phyloP scores from a whole-genome alignment of 1,284 basidiomycete genomes.

The Leccinum ponderosum region DNA sequence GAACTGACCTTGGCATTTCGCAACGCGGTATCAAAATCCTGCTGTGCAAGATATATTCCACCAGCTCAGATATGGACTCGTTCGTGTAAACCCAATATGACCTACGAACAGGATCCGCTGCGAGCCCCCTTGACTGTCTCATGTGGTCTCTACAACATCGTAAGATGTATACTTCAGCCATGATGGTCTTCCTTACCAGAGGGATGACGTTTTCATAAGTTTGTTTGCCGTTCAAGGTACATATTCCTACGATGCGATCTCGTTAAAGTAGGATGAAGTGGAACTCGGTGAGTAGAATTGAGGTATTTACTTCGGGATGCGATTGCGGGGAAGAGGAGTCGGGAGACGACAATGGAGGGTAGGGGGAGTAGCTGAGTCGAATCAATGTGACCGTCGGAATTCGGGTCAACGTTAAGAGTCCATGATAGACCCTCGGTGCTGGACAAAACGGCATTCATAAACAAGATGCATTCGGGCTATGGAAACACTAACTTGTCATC shows the following conservation, averaged over 20 bases:
- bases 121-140: slow-evolving; percentile 76
- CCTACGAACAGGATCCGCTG: slow-evolving; percentile 81
- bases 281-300: slow-evolving; percentile 88
- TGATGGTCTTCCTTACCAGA: slow-evolving; percentile 52
- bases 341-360: slow-evolving; percentile 46
- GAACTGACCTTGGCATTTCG: slow-evolving; percentile 75
- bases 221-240: slow-evolving; percentile 78
- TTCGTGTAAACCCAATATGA: slow-evolving; percentile 97
- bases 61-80: slow-evolving; percentile 87
- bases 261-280: slow-evolving; percentile 89
- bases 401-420: slow-evolving; percentile 63
- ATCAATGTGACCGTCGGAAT: slow-evolving; percentile 78
- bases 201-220: slow-evolving; percentile 86
- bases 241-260: slow-evolving; percentile 79
- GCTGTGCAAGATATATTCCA: slow-evolving; percentile 81
- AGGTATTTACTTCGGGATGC: slow-evolving; percentile 53
- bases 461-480: slow-evolving; percentile 2
- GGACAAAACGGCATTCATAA: slow-evolving; percentile 5
- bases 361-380: slow-evolving; percentile 71
- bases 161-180: slow-evolving; percentile 4
- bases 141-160: slow-evolving; percentile 56
- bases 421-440: slow-evolving; percentile 88
- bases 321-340: slow-evolving; percentile 25
- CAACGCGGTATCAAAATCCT: slow-evolving; percentile 77
- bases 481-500: slow-evolving; percentile 70